Conservation (phyloP, 495 filamentous ascomycete species). For the Aspergillus hancockii region DNA sequence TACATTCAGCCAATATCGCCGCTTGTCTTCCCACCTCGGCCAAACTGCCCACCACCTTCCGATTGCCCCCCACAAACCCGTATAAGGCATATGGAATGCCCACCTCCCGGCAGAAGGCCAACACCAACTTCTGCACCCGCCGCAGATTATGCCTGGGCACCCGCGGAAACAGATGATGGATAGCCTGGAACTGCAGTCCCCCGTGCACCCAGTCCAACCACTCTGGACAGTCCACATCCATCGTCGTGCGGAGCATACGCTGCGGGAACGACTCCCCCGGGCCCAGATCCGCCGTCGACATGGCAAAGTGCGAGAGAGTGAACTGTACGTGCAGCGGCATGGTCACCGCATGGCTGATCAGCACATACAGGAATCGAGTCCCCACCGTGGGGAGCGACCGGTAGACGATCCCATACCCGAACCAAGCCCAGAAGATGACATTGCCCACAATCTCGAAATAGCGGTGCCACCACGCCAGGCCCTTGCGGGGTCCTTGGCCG, state of each 20-base stretch:
- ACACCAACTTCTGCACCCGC: slow-evolving; percentile 75
- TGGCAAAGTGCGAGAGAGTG: slow-evolving; percentile 94
- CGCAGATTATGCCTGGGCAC: slow-evolving; percentile 94
- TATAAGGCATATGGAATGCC: slow-evolving; percentile 92
- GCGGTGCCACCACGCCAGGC: slow-evolving; percentile 84
- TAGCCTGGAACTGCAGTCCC: slow-evolving; percentile 93
- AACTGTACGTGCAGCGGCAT: slow-evolving; percentile 93
- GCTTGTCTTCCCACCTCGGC: slow-evolving; percentile 88
- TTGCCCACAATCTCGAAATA: slow-evolving; percentile 83
- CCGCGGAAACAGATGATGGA: slow-evolving; percentile 96
- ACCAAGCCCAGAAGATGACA: slow-evolving; percentile 93
- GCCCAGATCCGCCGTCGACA: slow-evolving; percentile 91
- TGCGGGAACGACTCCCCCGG: slow-evolving; percentile 89
- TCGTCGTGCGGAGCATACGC: slow-evolving; percentile 94
- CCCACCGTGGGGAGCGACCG: slow-evolving; percentile 68
- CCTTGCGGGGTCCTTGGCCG: slow-evolving; percentile 76
- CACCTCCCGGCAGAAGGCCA: slow-evolving; percentile 87
- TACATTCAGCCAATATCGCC: slow-evolving; percentile 82
- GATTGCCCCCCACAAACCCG: slow-evolving; percentile 91
- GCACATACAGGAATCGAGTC: slow-evolving; percentile 69
- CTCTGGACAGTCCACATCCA: slow-evolving; percentile 95
- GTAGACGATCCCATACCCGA: slow-evolving; percentile 83
- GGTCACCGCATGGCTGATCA: slow-evolving; percentile 86
- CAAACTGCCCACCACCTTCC: slow-evolving; percentile 78
- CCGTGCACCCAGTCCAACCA: slow-evolving; percentile 98